Evolutionary conservation across 805 yeast species (phyloP).

Genomic region (Vanderwaltozyma tropicalis): DNA sequence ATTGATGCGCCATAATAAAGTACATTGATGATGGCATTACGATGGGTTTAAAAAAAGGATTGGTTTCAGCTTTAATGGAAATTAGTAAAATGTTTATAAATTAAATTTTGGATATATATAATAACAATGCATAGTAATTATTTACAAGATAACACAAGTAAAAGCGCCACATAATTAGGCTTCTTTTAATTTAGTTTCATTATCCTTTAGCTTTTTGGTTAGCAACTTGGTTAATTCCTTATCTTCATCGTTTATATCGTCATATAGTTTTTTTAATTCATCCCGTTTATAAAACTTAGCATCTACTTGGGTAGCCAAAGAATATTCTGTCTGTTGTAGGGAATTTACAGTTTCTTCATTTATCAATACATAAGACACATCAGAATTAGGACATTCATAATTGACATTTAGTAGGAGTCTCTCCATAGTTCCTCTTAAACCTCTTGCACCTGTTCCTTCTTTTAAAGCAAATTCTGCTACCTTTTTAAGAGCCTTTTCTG

Average conservation of each 20-base stretch:
- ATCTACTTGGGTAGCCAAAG: slow-evolving; percentile 23
- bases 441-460: slow-evolving; percentile 55
- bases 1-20: background rate
- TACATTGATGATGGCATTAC: too few relatives aligned
- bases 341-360: slow-evolving; percentile 36
- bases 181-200: too few relatives aligned
- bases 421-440: slow-evolving; percentile 46
- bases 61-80: too few relatives aligned
- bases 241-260: slow-evolving; percentile 36
- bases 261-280: slow-evolving; percentile 33
- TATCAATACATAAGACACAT: slow-evolving; percentile 40
- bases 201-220: too few relatives aligned
- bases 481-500: slow-evolving; percentile 36
- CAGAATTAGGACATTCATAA: slow-evolving; percentile 52
- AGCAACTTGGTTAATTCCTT: slow-evolving; percentile 26
- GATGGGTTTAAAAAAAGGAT: too few relatives aligned
- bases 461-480: slow-evolving; percentile 40
- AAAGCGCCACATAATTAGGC: too few relatives aligned
- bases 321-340: slow-evolving; percentile 26
- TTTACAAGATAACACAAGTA: too few relatives aligned
- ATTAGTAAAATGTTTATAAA: too few relatives aligned
- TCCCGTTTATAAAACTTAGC: slow-evolving; percentile 39
- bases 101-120: too few relatives aligned
- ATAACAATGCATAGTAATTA: too few relatives aligned
- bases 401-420: slow-evolving; percentile 40